Base-by-base conservation (phyloP, 495 filamentous ascomycete genomes). In the Bryoglossum gracile region DNA sequence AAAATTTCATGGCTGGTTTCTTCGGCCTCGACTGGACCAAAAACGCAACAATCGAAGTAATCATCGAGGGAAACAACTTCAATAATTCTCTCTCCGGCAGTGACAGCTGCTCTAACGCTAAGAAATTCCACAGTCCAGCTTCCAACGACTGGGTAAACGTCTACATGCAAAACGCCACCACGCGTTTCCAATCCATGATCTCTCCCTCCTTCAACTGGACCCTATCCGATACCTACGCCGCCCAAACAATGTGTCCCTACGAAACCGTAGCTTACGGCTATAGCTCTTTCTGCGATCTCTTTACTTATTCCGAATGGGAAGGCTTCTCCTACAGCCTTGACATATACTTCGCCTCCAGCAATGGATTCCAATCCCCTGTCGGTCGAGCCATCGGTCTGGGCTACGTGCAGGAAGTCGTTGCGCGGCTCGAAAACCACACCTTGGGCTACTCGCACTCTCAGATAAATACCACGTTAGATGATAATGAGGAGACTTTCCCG, bases 331-430 rank as follows among this genome's bases (percentile, higher is more conserved):
- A 90, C 64, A 65, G 69, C 19, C 54, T 79, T 25, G 82, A 85
- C 50, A 61, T 86, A 23, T 61, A 64, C 24, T 87, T 80, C 64
- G 73, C 76, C 44, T 78, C 79, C 35, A 65, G 74, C 50, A 68
- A 70, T 39, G 74, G 63, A 49, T 80, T 79, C 65, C 77, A 85
- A 54, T 74, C 78, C 0, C 78, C 86, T 9, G 83, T 82, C 0
- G 87, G 87, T 59, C 69, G 81, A 6, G 82, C 81, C 9, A 69
- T 79, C 19, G 88, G 89, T 0, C 78, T 89, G 16, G 89, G 87
- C 1, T 95, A 79, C 58, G 80, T 81, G 22, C 89, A 89, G 60
- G 89, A 95, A 65, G 70, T 92, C 30, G 69, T 92, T 28, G 84
- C 88, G 8, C 74, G 89, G 13, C 65, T 95, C 34, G 86, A 84